Conservation (phyloP, 441 rosid genomes). For the Manihot esculenta region DNA sequence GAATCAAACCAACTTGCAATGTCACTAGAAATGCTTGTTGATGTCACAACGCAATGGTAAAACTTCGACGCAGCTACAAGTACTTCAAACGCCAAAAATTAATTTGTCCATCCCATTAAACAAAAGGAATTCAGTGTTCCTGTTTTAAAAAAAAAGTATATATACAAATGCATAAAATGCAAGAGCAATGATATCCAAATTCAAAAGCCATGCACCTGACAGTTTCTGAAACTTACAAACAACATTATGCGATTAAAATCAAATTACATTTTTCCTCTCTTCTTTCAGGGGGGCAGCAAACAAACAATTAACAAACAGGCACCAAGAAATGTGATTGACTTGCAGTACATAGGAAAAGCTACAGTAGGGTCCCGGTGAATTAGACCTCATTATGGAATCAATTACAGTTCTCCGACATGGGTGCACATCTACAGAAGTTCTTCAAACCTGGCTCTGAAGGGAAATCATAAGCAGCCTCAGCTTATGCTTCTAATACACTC, state of each 20-base stretch:
- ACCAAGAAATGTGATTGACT: constrained; percentile 19
- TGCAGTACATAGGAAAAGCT: constrained; percentile 18
- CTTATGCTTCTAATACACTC: constrained; percentile 21
- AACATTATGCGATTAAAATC: constrained; percentile 7
- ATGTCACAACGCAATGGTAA: no score
- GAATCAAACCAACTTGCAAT: neutral
- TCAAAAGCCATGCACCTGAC: constrained; percentile 23
- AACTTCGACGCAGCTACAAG: no score
- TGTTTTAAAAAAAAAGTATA: neutral
- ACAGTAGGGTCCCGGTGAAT: constrained; percentile 23
- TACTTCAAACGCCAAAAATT: no score
- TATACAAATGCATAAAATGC: constrained; percentile 3
- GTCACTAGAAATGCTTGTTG: no score
- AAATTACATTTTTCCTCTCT: constrained; percentile 23
- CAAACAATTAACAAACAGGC: constrained; percentile 26
- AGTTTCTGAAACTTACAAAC: constrained; percentile 24
- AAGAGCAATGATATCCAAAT: constrained; percentile 8
- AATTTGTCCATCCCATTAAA: neutral
- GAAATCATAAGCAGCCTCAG: constrained; percentile 34
- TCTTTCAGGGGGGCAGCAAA: neutral
- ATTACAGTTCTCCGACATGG: constrained; percentile 28
- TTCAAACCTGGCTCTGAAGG: constrained; percentile 35
- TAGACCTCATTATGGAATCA: constrained; percentile 26
- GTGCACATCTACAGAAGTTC: constrained; percentile 20
- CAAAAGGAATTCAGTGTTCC: neutral